Evolutionary conservation across 768 basidiomycete genomes (phyloP), one percentile per base, ranked within the genome.

Genomic region (Ramaria sp.): DNA sequence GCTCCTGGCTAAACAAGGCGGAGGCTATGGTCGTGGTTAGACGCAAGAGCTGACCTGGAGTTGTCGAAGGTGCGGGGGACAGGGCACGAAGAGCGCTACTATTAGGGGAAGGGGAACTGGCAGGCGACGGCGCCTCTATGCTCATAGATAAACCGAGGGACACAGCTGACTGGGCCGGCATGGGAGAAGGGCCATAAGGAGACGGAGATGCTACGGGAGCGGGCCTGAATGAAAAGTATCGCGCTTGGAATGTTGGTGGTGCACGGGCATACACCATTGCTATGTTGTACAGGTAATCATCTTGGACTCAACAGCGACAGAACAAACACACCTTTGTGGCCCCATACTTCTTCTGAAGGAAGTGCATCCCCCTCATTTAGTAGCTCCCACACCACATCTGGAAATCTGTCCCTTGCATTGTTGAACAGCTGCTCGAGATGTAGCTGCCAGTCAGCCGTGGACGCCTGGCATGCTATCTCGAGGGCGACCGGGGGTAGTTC

Each of bases 181-280:
- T 68, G 0, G 80, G 77, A 24, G 81, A 74, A 7, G 78, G 63
- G 51, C 69, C 73, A 72, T 69, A 80, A 62, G 80, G 78, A 9
- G 67, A 66, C 24, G 82, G 81, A 3, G 82, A 75, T 1, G 72
- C 65, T 57, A 75, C 67, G 31, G 79, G 77, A 60, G 79, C 73
- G 43, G 84, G 83, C 59, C 80, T 77, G 67, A 86, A 84, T 1
- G 84, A 82, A 66, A 97, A 95, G 66, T 93, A 96, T 39, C 89
- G 81, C 9, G 80, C 80, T 70, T 95, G 92, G 69, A 96, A 97
- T 17, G 82, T 84, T 1, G 91, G 92, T 3, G 92, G 91, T 15
- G 93, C 93, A 54, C 95, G 86, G 43, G 92, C 91, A 62, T 98
- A 97, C 0, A 97, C 86, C 64, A 97, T 85, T 19, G 95, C 94